Base-by-base conservation (phyloP, 805 yeast species). In the Sungouiella blattae region DNA sequence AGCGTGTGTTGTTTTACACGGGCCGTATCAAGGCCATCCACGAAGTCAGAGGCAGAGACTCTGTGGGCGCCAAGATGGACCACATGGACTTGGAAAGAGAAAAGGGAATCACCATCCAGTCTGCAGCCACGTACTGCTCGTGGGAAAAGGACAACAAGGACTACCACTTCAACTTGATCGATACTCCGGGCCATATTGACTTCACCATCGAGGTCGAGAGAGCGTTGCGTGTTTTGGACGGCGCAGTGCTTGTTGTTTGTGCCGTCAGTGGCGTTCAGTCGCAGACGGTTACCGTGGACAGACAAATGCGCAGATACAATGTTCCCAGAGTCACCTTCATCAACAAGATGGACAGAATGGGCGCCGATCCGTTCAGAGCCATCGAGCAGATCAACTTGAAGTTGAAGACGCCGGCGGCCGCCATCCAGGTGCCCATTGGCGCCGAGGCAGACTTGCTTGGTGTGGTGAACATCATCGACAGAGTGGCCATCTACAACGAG, bases 61-160 rank as follows among this genome's bases (percentile, higher is more conserved):
- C 88, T 48, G 98, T 93, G 39, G 99, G 99, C 42, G 99, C 99
- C 37, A 93, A 89, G 68, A 93, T 93, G 99, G 98, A 93, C 64
- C 91, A 89, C 42, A 93, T 93, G 98, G 98, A 93, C 52, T 73
- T 93, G 49, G 98, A 93, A 67, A 80, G 98, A 60, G 98, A 93
- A 64, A 93, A 93, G 60, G 98, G 98, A 64, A 93, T 93, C 56
- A 93, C 98, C 33, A 93, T 93, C 58, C 98, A 93, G 67, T 87
- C 96, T 41, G 98, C 98, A 44, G 98, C 98, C 23, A 93, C 98
- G 2, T 93, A 86, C 69, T 91, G 98, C 71, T 82, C 94, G 32
- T 93, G 98, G 98, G 82, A 82, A 40, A 86, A 85, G 57, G 81
- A 76, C 37, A 60, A 67, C 29, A 62, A 71, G 43, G 71, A 73